Evolutionary conservation across 208 protist genomes (phyloP), one percentile per base, ranked within the genome.

Genomic region (Angomonas ambiguus): DNA sequence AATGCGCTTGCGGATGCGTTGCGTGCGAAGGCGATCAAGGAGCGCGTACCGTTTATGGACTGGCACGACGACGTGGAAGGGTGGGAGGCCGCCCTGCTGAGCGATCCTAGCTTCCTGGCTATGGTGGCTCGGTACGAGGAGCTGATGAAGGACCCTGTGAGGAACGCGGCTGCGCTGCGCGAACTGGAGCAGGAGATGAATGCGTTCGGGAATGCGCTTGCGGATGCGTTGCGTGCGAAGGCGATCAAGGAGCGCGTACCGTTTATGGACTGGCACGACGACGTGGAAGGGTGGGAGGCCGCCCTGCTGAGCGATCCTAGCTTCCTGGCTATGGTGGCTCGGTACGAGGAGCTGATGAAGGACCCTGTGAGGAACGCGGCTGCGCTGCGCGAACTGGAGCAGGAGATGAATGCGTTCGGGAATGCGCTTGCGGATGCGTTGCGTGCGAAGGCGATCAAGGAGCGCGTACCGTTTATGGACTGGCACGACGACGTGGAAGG

Each of bases 261-360:
- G 38, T 45, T 45, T 45, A 45, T 45, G 38, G 38, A 45, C 38
- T 45, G 38, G 38, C 38, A 45, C 38, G 38, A 45, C 38, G 38
- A 45, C 38, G 38, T 45, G 8, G 38, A 8, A 8, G 38, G 38
- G 38, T 45, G 38, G 38, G 38, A 45, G 38, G 16, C 11, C 38
- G 16, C 38, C 8, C 38, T 45, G 38, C 38, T 45, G 38, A 45
- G 38, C 38, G 38, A 45, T 16, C 38, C 38, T 16, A 45, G 11
- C 11, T 45, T 45, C 38, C 38, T 45, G 38, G 16, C 8, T 16
- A 45, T 45, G 38, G 38, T 45, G 16, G 38, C 38, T 8, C 38
- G 16, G 38, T 45, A 45, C 38, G 38, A 45, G 38, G 38, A 45
- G 38, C 38, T 45, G 38, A 45, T 45, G 38, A 45, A 16, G 38